Evolutionary conservation across 2,329 filamentous ascomycete genomes (phyloP).

Genomic region (Botrytis medusae): DNA sequence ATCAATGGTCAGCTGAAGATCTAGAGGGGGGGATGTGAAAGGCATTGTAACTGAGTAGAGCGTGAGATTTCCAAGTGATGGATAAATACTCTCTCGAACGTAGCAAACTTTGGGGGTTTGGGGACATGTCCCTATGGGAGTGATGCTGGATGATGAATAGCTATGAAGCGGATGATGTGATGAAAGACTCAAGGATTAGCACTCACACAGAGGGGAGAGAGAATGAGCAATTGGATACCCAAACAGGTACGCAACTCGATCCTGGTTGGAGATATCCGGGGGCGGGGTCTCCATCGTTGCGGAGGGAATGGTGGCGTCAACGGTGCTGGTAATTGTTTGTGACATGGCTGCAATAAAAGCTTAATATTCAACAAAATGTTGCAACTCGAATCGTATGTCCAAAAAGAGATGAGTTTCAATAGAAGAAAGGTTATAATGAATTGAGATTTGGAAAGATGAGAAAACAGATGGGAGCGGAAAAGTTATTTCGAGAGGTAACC

Average conservation of each 20-base stretch:
- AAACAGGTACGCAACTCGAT: conserved; percentile 50
- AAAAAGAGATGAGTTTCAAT: neutral
- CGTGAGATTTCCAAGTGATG: neutral
- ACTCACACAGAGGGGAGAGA: conserved; percentile 43
- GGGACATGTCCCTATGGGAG: neutral
- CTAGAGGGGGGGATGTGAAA: neutral
- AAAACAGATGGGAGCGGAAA: neutral
- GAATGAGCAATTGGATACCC: conserved; percentile 57
- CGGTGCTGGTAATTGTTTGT: conserved; percentile 14
- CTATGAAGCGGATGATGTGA: neutral
- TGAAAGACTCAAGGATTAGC: neutral
- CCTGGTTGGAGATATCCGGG: conserved; percentile 29
- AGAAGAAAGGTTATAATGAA: neutral
- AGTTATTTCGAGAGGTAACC: neutral
- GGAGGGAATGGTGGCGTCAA: conserved; percentile 17
- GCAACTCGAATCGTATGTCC: conserved; percentile 4
- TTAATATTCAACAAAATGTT: neutral
- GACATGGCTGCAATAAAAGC: conserved; percentile 20
- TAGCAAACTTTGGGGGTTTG: neutral
- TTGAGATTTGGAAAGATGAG: neutral
- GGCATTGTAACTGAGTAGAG: too few relatives aligned
- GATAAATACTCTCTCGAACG: neutral
- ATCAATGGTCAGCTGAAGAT: neutral
- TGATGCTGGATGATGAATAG: neutral
- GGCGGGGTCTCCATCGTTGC: conserved; percentile 27